Conservation (phyloP, 1,284 basidiomycete species). For the Tylopilus orsonianus region DNA sequence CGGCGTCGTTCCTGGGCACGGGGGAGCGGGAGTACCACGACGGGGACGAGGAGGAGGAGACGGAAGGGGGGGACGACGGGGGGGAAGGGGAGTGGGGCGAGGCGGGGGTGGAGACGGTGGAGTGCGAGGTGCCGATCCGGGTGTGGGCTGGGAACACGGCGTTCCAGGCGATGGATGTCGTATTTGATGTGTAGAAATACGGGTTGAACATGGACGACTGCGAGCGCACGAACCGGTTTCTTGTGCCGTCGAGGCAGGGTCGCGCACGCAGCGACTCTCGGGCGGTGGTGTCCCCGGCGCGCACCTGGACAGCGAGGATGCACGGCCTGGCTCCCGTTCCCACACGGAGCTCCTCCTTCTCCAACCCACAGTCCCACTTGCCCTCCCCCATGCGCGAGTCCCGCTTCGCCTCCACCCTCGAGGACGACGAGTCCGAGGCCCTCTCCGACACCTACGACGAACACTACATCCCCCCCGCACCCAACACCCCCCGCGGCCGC, state of each 20-base stretch:
- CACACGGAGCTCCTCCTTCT: conserved; percentile 67
- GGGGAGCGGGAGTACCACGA: conserved; percentile 56
- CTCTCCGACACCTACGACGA: conserved; percentile 57
- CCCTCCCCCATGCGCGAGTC: conserved; percentile 62
- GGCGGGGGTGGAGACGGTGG: conserved; percentile 76
- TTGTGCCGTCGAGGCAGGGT: no score
- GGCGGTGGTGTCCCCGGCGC: no score
- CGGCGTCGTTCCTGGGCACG: conserved; percentile 50
- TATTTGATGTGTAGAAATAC: conserved; percentile 57
- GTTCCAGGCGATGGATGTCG: conserved; percentile 76
- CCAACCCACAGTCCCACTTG: conserved; percentile 53
- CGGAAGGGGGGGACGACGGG: conserved; percentile 55
- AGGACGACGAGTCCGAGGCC: conserved; percentile 70
- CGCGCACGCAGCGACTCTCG: no score
- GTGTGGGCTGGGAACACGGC: conserved; percentile 89
- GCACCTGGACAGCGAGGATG: no score
- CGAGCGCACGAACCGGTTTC: no score
- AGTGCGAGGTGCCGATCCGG: conserved; percentile 87
- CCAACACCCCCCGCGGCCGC: conserved; percentile 51
- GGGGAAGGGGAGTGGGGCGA: conserved; percentile 64
- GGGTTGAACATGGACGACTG: no score
- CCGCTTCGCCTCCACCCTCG: conserved; percentile 64
- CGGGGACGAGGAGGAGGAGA: conserved; percentile 46
- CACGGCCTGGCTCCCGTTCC: conserved; percentile 49
- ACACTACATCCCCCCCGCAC: conserved; percentile 42